Conservation (phyloP, 805 yeast species). For the Sugiyamaella floridensis region DNA sequence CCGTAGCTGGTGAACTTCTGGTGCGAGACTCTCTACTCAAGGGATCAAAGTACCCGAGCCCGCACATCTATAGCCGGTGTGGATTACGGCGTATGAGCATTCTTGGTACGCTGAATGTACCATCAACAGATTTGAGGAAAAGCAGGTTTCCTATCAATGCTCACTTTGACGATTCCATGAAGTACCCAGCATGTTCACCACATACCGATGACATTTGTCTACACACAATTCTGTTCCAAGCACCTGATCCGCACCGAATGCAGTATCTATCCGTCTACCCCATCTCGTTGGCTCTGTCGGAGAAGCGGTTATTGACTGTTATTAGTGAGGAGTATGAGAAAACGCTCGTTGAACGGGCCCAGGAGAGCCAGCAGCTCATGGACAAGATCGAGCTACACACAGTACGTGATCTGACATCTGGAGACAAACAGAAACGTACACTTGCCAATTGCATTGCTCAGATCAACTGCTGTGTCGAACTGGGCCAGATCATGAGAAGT, state of each 20-base stretch:
- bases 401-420: constrained; percentile 6
- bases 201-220: constrained; percentile 1
- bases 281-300: constrained; percentile 50
- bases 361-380: constrained; percentile 16
- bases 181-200: constrained; percentile 7
- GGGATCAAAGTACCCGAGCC: constrained; percentile 12
- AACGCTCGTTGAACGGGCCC: constrained; percentile 23
- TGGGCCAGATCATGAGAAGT: constrained; percentile 22
- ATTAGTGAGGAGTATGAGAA: constrained; percentile 25
- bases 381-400: constrained; percentile 20
- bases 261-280: constrained; percentile 77
- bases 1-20: constrained; percentile 13
- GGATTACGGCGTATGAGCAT: constrained; percentile 18
- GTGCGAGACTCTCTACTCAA: constrained; percentile 15
- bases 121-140: constrained; percentile 1
- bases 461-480: constrained; percentile 32
- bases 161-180: constrained; percentile 7
- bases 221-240: constrained; percentile 49
- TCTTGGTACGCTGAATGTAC: constrained; percentile 16
- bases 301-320: constrained; percentile 22
- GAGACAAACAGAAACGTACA: constrained; percentile 2
- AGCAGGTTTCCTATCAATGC: constrained; percentile 12
- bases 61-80: constrained; percentile 15
- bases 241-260: constrained; percentile 64
- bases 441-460: constrained; percentile 27